Base-by-base conservation (phyloP, 164 flowering plant genomes). In the Litsea cubeba region DNA sequence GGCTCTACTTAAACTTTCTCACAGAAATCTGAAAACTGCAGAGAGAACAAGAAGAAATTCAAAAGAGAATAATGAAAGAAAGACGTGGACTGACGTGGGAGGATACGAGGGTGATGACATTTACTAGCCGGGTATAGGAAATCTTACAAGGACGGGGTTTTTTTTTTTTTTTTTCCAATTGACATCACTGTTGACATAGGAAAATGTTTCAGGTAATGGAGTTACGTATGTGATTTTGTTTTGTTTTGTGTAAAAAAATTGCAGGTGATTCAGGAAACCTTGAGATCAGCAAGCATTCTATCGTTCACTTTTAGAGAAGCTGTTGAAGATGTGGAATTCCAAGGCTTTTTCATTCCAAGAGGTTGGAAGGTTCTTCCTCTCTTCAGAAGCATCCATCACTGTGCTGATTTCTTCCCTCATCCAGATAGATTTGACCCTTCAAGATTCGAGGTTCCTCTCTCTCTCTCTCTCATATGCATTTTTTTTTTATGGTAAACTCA, bases 361-460 rank as follows among this genome's bases (percentile, higher is more conserved):
- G 98, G 98, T 12, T 94, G 98, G 98, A 94, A 94, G 79, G 97
- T 94, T 72, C 89, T 95, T 54, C 98, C 98, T 3, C 93, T 95
- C 71, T 95, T 95, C 78, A 83, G 98, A 81, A 88, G 72, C 86
- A 91, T 95, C 77, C 98, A 95, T 79, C 92, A 92, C 74, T 83
- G 74, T 73, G 79, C 88, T 8, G 89, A 92, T 50, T 85, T 85
- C 81, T 95, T 88, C 83, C 89, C 95, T 49, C 82, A 90, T 0
- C 98, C 97, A 11, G 85, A 90, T 23, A 95, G 85, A 66, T 95
- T 92, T 68, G 92, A 95, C 74, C 98, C 97, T 72, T 91, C 97
- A 10, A 89, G 98, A 84, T 95, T 95, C 69, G 94, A 95, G 93
- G 98, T 90, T 28, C 20, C 10, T 69, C 68, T 40, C 72, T 69